Evolutionary conservation across 2,329 filamentous ascomycete genomes (phyloP).

Genomic region (Talaromyces sp.): DNA sequence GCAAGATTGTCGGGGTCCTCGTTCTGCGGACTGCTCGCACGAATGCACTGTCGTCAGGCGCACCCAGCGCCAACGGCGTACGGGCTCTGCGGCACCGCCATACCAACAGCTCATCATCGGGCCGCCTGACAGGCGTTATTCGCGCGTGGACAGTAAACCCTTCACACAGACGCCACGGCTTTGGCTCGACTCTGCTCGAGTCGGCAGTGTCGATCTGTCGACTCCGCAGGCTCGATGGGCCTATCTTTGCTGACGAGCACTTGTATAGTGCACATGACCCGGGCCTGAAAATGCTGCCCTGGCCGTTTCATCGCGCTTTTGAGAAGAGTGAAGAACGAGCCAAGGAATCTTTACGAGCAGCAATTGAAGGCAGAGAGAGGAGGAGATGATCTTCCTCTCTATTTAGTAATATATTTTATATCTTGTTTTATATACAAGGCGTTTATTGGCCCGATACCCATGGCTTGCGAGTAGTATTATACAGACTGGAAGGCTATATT

Average conservation of each 20-base stretch:
- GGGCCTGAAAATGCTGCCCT: conserved; percentile 56
- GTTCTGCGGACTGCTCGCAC: conserved; percentile 44
- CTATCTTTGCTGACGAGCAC: conserved; percentile 61
- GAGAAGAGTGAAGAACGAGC: conserved; percentile 55
- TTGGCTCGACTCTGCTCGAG: conserved; percentile 65
- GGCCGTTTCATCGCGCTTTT: conserved; percentile 58
- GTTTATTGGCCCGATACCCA: neutral
- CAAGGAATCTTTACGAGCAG: conserved; percentile 25
- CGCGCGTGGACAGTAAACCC: conserved; percentile 73
- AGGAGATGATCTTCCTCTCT: conserved; percentile 1
- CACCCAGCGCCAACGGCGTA: conserved; percentile 14
- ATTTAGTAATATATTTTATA: neutral
- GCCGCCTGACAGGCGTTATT: conserved; percentile 45
- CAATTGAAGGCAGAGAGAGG: conserved; percentile 10
- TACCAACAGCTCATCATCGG: conserved; percentile 12
- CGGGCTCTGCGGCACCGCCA: conserved; percentile 14
- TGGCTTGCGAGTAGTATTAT: neutral
- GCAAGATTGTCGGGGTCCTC: conserved; percentile 64
- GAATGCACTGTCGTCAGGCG: conserved; percentile 14
- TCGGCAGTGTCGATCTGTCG: conserved; percentile 65
- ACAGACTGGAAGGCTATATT: neutral
- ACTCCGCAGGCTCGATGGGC: conserved; percentile 63
- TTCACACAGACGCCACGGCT: conserved; percentile 62
- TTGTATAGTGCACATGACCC: conserved; percentile 57
- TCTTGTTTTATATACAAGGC: neutral